phyloP scores from a whole-genome alignment of 352 stramenopile species.

The Phytophthora tentaculata region DNA sequence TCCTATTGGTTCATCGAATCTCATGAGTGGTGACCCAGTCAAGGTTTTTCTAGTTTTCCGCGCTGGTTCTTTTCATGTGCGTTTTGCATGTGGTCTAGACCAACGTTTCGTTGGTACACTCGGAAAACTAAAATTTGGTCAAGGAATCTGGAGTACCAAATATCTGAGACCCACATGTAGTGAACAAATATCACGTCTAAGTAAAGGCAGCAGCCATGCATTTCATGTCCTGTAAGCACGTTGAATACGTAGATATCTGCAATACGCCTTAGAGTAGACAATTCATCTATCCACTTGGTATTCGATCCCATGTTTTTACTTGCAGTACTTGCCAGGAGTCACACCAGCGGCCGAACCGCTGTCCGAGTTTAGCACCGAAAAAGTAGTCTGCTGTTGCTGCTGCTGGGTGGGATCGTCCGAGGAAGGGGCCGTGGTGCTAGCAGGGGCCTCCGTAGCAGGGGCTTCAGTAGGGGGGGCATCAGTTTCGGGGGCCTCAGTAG shows the following conservation, averaged over 20 bases:
- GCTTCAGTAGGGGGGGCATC: background rate
- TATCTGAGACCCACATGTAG: too few species aligned
- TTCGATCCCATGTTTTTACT: conserved; percentile 28
- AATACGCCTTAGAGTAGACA: conserved; percentile 21
- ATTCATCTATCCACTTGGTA: conserved; percentile 4
- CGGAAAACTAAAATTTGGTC: too few species aligned
- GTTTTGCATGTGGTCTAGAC: too few species aligned
- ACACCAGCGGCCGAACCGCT: conserved; percentile 10
- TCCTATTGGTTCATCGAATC: too few species aligned
- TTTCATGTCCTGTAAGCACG: conserved; percentile 19
- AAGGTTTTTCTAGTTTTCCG: too few species aligned
- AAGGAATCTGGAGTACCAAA: too few species aligned
- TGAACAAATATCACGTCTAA: too few species aligned
- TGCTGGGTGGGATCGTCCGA: conserved; percentile 12
- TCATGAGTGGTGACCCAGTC: too few species aligned
- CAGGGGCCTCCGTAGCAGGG: background rate
- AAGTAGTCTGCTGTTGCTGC: conserved; percentile 22
- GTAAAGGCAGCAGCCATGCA: conserved; percentile 17
- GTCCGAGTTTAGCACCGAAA: conserved; percentile 23
- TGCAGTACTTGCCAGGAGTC: conserved; percentile 32
- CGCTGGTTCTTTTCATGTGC: too few species aligned
- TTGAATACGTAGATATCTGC: conserved; percentile 24
- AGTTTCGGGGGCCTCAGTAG: background rate
- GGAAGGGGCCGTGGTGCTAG: conserved; percentile 2
- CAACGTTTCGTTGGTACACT: too few species aligned